Conservation (phyloP, 2,329 filamentous ascomycete species). For the Penicillium sp. region DNA sequence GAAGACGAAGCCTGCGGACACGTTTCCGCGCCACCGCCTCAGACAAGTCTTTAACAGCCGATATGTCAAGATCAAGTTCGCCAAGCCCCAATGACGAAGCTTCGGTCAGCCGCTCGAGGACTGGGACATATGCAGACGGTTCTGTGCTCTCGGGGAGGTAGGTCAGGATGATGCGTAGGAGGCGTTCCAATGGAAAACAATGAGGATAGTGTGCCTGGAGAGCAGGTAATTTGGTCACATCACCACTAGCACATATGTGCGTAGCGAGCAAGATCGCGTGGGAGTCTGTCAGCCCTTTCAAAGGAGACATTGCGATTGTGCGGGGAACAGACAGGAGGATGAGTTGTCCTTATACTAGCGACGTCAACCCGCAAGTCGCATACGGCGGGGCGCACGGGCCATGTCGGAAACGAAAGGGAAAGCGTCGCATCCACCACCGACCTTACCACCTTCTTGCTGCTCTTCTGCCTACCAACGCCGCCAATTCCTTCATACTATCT, state of each 20-base stretch:
- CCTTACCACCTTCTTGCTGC: conserved; percentile 31
- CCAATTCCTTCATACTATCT: conserved; percentile 27
- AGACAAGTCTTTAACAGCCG: conserved; percentile 54
- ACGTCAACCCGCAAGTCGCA: conserved; percentile 29
- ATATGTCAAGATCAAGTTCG: conserved; percentile 49
- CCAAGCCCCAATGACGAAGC: conserved; percentile 30
- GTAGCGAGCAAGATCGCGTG: conserved; percentile 63
- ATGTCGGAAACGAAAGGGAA: conserved; percentile 38
- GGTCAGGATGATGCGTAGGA: conserved; percentile 63
- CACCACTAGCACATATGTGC: conserved; percentile 58
- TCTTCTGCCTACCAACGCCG: conserved; percentile 26
- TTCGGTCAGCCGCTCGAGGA: conserved; percentile 53
- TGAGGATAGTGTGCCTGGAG: conserved; percentile 54
- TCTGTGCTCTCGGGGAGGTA: conserved; percentile 63
- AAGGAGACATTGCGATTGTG: conserved; percentile 41
- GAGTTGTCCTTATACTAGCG: conserved; percentile 34
- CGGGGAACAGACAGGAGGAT: conserved; percentile 23
- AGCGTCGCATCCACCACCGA: conserved; percentile 37
- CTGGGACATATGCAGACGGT: conserved; percentile 54
- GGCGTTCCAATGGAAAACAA: conserved; percentile 55
- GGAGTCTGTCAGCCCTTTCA: conserved; percentile 53
- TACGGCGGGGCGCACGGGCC: conserved; percentile 35
- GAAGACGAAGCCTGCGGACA: conserved; percentile 56
- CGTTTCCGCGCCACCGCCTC: conserved; percentile 55
- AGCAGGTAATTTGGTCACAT: conserved; percentile 56